These are phyloP conservation scores for Tetracladium setigerum DNA, from an alignment of 495 filamentous ascomycete genomes.

Conservation along the genomic window DNA sequence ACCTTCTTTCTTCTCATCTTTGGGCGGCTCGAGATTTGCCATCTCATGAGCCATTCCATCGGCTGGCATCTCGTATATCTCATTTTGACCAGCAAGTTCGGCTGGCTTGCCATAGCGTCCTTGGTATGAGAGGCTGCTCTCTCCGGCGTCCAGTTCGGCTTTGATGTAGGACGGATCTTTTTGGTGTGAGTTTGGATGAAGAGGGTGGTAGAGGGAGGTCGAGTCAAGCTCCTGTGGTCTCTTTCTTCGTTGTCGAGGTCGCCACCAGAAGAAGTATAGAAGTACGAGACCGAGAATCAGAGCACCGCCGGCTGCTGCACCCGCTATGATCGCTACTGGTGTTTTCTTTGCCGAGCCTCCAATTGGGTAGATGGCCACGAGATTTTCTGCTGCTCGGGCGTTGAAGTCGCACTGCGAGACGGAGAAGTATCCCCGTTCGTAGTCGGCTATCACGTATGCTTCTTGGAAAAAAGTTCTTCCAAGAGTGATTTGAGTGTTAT, in stretches of 20 bases:
- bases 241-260: not conserved
- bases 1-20: no score
- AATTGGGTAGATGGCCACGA: not conserved
- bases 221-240: not conserved
- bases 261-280: constrained; percentile 1
- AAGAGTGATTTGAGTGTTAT: constrained; percentile 44
- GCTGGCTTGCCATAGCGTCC: no score
- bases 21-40: no score
- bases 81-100: no score
- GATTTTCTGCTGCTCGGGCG: not conserved
- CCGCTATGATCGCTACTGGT: constrained; percentile 2
- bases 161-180: no score
- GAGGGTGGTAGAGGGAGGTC: not conserved
- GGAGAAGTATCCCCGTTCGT: constrained; percentile 18
- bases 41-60: no score
- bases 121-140: no score
- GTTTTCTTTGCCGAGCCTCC: no score
- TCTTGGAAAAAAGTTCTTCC: constrained; percentile 50
- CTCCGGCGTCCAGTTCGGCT: no score
- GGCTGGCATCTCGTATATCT: no score
- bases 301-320: constrained; percentile 1
- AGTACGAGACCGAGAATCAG: not conserved
- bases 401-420: constrained; percentile 15
- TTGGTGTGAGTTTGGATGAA: no score
- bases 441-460: constrained; percentile 28